phyloP scores from a whole-genome alignment of 2,329 filamentous ascomycete genomes.

The Clarireedia homoeocarpa region DNA sequence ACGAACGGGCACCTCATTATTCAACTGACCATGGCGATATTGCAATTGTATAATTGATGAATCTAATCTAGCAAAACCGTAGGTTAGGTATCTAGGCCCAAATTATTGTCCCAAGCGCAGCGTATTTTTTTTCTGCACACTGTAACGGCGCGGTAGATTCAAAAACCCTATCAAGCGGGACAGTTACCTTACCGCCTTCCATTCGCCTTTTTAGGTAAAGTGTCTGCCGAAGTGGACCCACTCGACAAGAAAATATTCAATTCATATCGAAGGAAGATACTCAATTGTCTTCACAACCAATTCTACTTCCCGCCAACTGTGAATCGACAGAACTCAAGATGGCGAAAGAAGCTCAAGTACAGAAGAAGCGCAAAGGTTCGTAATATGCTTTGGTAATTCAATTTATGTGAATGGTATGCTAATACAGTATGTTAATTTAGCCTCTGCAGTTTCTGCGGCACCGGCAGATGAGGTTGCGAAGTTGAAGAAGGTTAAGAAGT shows the following conservation, averaged over 20 bases:
- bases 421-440: conserved; percentile 1
- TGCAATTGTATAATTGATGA: too few species aligned
- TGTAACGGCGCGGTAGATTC: too few species aligned
- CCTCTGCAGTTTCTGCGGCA: conserved; percentile 28
- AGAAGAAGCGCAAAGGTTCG: conserved; percentile 43
- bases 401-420: background rate
- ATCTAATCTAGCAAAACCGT: too few species aligned
- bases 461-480: conserved; percentile 29
- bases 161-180: too few species aligned
- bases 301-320: background rate
- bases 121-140: too few species aligned
- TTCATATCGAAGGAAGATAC: background rate
- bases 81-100: too few species aligned
- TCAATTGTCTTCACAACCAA: background rate
- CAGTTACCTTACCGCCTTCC: background rate
- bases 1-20: too few species aligned
- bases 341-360: background rate
- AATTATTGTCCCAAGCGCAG: too few species aligned
- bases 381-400: background rate
- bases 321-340: background rate
- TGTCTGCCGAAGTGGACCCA: background rate
- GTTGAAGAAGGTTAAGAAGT: conserved; percentile 34
- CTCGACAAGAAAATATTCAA: background rate
- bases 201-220: background rate
- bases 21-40: too few species aligned